phyloP scores from a whole-genome alignment of 345 rosid genomes.

The Acer saccharum region DNA sequence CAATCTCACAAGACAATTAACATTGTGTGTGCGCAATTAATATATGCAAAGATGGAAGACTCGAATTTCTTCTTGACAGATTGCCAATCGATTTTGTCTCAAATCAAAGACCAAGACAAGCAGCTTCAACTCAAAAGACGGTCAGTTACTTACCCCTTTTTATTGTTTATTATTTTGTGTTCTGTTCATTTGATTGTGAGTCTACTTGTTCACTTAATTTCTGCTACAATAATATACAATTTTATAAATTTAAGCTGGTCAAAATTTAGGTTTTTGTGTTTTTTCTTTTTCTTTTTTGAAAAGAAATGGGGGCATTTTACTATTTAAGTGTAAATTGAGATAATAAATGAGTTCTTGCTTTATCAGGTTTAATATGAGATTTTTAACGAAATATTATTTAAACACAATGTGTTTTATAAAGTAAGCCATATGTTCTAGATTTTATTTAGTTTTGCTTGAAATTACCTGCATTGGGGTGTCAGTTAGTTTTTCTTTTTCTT shows the following conservation, averaged over 20 bases:
- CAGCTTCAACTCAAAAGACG: constrained; percentile 61
- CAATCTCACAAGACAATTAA: not conserved
- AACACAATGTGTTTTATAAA: too few relatives aligned
- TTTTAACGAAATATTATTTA: too few relatives aligned
- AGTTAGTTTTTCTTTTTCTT: not conserved
- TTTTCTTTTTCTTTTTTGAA: too few relatives aligned
- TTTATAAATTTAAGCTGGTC: too few relatives aligned
- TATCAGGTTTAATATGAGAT: too few relatives aligned
- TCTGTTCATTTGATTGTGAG: not conserved
- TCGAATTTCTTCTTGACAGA: constrained; percentile 33
- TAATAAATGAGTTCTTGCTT: too few relatives aligned
- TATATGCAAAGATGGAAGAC: constrained; percentile 17
- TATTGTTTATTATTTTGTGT: not conserved
- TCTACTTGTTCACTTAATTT: not conserved
- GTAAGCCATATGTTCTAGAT: too few relatives aligned
- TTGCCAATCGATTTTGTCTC: constrained; percentile 38
- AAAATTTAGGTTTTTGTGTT: too few relatives aligned
- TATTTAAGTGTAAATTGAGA: too few relatives aligned
- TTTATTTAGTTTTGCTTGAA: not conserved
- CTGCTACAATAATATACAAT: too few relatives aligned
- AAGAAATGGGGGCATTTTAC: too few relatives aligned
- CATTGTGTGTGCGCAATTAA: too few relatives aligned
- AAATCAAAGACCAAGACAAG: constrained; percentile 52
- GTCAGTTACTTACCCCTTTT: constrained; percentile 22
- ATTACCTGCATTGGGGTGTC: not conserved